Conservation (phyloP, 768 basidiomycete genomes). For the Tulasnella sp. region DNA sequence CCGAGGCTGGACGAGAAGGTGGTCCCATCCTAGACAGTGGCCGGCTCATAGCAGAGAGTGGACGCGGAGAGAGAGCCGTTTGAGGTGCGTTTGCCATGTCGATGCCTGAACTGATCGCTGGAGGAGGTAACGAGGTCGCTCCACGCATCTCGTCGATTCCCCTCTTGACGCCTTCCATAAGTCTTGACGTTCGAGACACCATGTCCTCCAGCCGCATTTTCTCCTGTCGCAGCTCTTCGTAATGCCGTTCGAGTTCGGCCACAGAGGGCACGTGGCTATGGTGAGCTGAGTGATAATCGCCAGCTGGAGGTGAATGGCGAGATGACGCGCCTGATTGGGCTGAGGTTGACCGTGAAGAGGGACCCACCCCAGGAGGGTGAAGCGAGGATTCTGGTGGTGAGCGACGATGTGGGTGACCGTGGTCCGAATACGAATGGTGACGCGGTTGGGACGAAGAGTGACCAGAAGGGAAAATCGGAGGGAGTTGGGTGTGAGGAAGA, state of each 20-base stretch:
- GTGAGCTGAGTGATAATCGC: neutral
- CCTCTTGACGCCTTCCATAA: constrained; percentile 68
- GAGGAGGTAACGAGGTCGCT: constrained; percentile 1
- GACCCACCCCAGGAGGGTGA: constrained; percentile 1
- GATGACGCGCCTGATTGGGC: constrained; percentile 19
- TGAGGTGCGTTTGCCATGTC: constrained; percentile 13
- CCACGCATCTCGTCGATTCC: constrained; percentile 72
- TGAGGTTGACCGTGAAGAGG: constrained; percentile 13
- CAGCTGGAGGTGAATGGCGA: constrained; percentile 20
- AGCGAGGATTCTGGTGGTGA: constrained; percentile 9
- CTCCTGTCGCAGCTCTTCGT: constrained; percentile 58
- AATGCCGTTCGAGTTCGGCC: constrained; percentile 68
- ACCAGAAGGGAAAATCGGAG: constrained; percentile 16
- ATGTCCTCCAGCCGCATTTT: constrained; percentile 66
- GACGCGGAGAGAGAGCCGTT: constrained; percentile 1
- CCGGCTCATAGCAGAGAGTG: constrained; percentile 3
- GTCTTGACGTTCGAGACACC: constrained; percentile 66
- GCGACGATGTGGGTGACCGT: constrained; percentile 11
- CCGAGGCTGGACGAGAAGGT: constrained; percentile 20
- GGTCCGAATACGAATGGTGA: constrained; percentile 15
- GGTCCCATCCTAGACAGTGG: constrained; percentile 19
- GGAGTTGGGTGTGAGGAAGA: constrained; percentile 20
- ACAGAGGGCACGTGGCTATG: constrained; percentile 44
- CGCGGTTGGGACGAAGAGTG: constrained; percentile 13
- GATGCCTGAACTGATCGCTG: constrained; percentile 1